phyloP scores from a whole-genome alignment of 441 rosid genomes.

The Biscutella auriculata region DNA sequence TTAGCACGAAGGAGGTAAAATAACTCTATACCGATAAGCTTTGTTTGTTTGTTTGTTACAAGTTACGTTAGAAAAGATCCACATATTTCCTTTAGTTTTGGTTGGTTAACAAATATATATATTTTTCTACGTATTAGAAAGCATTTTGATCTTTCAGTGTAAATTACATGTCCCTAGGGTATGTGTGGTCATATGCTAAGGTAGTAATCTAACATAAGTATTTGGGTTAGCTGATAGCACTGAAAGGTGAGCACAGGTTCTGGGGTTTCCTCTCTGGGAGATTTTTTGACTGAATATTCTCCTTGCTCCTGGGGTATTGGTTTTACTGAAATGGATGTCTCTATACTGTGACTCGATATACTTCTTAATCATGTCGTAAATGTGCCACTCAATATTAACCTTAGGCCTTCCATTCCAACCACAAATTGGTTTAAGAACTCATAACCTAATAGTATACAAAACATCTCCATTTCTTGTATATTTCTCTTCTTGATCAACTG shows the following conservation, averaged over 20 bases:
- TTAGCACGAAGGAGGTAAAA: constrained; percentile 90
- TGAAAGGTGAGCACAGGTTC: background rate
- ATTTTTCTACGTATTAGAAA: background rate
- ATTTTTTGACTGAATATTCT: background rate
- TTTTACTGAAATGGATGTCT: background rate
- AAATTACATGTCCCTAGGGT: background rate
- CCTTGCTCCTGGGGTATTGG: background rate
- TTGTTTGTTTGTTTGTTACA: background rate
- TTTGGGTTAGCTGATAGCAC: constrained; percentile 5
- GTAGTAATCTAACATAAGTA: background rate
- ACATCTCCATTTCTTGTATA: background rate
- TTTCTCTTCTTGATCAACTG: background rate
- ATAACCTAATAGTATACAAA: background rate
- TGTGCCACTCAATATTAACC: constrained; percentile 2
- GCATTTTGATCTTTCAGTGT: background rate
- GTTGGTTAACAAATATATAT: background rate
- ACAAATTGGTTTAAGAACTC: constrained; percentile 8
- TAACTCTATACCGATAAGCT: constrained; percentile 3
- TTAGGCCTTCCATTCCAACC: background rate
- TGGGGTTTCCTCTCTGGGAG: constrained; percentile 4
- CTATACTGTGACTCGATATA: background rate
- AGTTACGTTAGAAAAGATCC: background rate
- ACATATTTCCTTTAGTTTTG: background rate
- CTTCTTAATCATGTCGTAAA: constrained; percentile 1
- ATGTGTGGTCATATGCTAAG: background rate